Base-by-base conservation (phyloP, 179 eudicot species). In the Silene coronaria region DNA sequence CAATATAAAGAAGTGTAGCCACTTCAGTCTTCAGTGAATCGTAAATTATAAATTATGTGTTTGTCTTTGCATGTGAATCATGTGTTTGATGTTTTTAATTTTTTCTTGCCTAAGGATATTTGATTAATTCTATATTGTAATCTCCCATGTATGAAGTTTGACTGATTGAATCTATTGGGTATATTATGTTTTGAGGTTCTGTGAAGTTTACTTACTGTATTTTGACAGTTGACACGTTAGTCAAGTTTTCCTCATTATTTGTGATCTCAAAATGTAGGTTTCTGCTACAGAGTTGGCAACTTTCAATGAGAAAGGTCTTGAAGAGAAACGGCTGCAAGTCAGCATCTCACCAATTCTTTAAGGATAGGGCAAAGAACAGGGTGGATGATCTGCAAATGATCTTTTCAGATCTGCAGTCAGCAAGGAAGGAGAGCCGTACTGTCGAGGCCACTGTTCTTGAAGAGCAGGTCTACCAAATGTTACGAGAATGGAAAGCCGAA, bases 311-410 rank as follows among this genome's bases (percentile, higher is more conserved):
- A 78, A 91, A 91, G 81, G 90, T 86, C 60, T 84, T 92, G 79
- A 91, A 86, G 87, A 87, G 87, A 58, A 89, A 84, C 72, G 91
- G 89, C 67, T 90, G 93, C 90, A 91, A 88, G 80, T 82, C 95
- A 21, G 85, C 89, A 76, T 88, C 95, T 72, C 97, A 95, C 86
- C 90, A 85, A 78, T 80, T 89, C 82, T 93, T 91, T 79, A 96
- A 96, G 85, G 99, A 92, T 59, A 88, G 84, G 79, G 99, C 97
- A 60, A 96, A 96, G 86, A 96, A 88, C 65, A 87, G 97, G 17
- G 99, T 96, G 78, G 97, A 96, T 81, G 99, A 92, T 85, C 97
- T 96, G 4, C 97, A 96, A 77, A 91, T 85, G 59, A 85, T 96
- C 77, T 89, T 96, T 69, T 81, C 85, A 13, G 91, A 91, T 85